phyloP scores from a whole-genome alignment of 2,329 filamentous ascomycete genomes.

The Fusarium irregulare region DNA sequence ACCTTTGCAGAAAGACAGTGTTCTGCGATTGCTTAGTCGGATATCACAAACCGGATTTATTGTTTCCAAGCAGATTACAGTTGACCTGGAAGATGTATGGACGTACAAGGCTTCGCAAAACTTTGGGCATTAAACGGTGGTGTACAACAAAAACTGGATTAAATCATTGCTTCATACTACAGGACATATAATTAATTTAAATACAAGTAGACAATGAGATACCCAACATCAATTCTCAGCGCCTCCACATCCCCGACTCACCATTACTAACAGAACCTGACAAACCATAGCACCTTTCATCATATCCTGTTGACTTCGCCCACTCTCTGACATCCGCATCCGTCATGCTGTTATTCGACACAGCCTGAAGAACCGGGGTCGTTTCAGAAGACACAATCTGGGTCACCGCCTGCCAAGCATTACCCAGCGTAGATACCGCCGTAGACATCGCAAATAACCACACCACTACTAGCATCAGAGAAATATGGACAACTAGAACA shows the following conservation, averaged over 20 bases:
- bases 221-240: not conserved
- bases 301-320: not conserved
- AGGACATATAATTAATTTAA: rapidly evolving
- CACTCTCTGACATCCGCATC: slow-evolving; percentile 16
- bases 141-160: too few species aligned
- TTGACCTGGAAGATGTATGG: slow-evolving; percentile 43
- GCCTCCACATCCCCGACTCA: not conserved
- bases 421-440: not conserved
- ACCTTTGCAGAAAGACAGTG: not conserved
- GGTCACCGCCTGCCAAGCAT: slow-evolving; percentile 22
- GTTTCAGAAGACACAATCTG: slow-evolving; percentile 22
- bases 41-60: slow-evolving; percentile 41
- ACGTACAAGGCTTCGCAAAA: not conserved
- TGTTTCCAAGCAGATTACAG: slow-evolving; percentile 37
- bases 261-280: not conserved
- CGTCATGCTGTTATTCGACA: not conserved
- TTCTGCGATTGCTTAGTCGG: slow-evolving; percentile 7
- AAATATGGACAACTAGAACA: not conserved
- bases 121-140: too few species aligned
- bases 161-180: rapidly evolving
- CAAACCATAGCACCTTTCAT: not conserved
- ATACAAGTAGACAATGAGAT: too few species aligned
- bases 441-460: slow-evolving; percentile 11
- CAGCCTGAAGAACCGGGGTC: not conserved
- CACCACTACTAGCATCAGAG: not conserved